A percentile compares a stretch with the other conserved stretches of the same genome.
phyloP scores from a whole-genome alignment of 1,284 basidiomycete genomes.

The Ceratobasidium sp. region DNA sequence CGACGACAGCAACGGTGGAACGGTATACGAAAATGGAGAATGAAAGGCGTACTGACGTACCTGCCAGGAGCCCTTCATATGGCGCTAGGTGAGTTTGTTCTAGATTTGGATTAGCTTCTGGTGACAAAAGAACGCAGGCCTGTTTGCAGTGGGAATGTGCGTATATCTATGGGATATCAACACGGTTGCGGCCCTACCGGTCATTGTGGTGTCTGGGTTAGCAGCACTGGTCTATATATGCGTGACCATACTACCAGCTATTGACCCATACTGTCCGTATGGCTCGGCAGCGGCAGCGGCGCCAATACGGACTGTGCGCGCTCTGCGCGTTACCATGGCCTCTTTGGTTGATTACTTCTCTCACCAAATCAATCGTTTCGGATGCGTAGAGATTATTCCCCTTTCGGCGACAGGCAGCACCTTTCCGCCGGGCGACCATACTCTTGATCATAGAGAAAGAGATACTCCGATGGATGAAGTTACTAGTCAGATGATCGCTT shows the following conservation, averaged over 20 bases:
- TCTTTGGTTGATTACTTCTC: neutral
- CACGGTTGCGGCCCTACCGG: neutral
- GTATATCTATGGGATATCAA: conserved; percentile 11
- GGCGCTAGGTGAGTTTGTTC: conserved; percentile 25
- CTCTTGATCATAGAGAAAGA: neutral
- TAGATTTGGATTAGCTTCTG: no score
- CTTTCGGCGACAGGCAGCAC: no score
- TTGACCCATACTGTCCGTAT: conserved; percentile 17
- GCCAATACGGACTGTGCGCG: neutral
- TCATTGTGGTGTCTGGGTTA: neutral
- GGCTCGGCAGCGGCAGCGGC: neutral
- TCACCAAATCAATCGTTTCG: neutral
- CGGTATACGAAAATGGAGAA: conserved; percentile 9
- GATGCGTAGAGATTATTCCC: no score
- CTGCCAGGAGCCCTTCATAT: neutral
- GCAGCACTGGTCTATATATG: neutral
- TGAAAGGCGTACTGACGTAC: neutral
- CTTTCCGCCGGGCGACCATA: no score
- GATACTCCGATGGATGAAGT: conserved; percentile 14
- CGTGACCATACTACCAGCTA: neutral
- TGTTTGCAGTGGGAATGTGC: conserved; percentile 1
- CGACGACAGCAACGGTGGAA: neutral
- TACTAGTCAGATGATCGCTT: conserved; percentile 20
- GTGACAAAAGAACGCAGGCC: neutral
- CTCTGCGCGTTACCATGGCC: neutral